These are phyloP conservation scores for Saturnispora halmiae DNA, from an alignment of 805 yeast genomes.

Conservation along the genomic window DNA sequence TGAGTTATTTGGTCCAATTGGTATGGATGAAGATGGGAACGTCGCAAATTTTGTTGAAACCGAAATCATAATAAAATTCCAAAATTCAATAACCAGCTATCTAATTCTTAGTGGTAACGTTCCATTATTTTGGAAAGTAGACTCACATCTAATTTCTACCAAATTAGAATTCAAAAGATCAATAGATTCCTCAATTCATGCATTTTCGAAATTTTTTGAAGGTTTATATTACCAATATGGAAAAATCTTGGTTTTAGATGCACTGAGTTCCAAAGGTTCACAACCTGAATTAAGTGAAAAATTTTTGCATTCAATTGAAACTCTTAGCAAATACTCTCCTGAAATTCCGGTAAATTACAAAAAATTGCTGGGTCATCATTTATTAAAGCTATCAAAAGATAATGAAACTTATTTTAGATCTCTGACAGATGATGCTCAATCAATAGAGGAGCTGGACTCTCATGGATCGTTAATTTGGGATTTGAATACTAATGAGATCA, in stretches of 20 bases:
- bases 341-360: constrained; percentile 21
- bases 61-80: constrained; percentile 36
- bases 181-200: constrained; percentile 45
- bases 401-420: constrained; percentile 19
- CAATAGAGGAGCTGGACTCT: constrained; percentile 29
- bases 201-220: constrained; percentile 43
- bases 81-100: constrained; percentile 32
- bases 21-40: constrained; percentile 48
- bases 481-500: constrained; percentile 25
- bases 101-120: constrained; percentile 44
- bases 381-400: constrained; percentile 26
- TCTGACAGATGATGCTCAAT: constrained; percentile 17
- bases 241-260: constrained; percentile 41
- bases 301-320: constrained; percentile 26
- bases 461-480: constrained; percentile 41
- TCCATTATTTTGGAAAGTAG: constrained; percentile 48
- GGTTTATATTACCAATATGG: constrained; percentile 38
- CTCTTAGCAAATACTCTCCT: constrained; percentile 9
- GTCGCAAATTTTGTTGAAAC: constrained; percentile 54
- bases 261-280: constrained; percentile 32
- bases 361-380: constrained; percentile 28
- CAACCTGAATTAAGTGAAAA: constrained; percentile 39
- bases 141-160: constrained; percentile 36
- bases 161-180: constrained; percentile 41
- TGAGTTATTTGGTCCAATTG: constrained; percentile 46